Evolutionary conservation across 345 rosid genomes (phyloP).

Genomic region (Citrus glauca): DNA sequence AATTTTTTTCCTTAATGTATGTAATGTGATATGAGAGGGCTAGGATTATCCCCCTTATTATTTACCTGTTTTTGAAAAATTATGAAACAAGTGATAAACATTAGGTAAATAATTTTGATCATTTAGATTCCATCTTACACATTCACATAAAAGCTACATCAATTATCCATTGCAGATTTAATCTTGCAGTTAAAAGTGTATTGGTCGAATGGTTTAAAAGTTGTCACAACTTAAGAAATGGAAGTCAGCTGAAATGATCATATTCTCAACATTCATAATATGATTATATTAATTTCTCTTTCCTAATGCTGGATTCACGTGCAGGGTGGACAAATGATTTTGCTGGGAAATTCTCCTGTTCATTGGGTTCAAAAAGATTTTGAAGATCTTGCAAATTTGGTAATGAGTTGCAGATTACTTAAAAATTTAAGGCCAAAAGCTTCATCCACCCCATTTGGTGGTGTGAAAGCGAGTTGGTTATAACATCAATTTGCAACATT

Average conservation of each 20-base stretch:
- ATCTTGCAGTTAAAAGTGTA: neutral
- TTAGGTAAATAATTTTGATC: neutral
- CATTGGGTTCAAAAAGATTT: slow-evolving; percentile 42
- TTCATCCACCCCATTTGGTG: neutral
- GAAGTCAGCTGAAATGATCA: neutral
- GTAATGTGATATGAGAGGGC: neutral
- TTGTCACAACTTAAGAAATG: neutral
- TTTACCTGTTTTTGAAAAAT: neutral
- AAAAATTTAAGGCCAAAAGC: neutral
- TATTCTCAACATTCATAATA: neutral
- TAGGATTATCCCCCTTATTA: neutral
- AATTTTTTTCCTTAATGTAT: neutral
- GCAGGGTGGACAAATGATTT: slow-evolving; percentile 60
- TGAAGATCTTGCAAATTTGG: slow-evolving; percentile 44
- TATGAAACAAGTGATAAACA: neutral
- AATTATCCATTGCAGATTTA: neutral
- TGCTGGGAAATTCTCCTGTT: slow-evolving; percentile 53
- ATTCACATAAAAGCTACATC: neutral
- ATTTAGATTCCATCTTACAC: neutral
- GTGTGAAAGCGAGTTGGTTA: neutral
- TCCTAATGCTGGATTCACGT: neutral
- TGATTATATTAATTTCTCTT: neutral
- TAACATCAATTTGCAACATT: neutral
- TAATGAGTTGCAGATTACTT: slow-evolving; percentile 19
- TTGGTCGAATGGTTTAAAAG: neutral